These are phyloP conservation scores for Setomelanomma holmii DNA, from an alignment of 2,329 filamentous ascomycete species.

Conservation along the genomic window DNA sequence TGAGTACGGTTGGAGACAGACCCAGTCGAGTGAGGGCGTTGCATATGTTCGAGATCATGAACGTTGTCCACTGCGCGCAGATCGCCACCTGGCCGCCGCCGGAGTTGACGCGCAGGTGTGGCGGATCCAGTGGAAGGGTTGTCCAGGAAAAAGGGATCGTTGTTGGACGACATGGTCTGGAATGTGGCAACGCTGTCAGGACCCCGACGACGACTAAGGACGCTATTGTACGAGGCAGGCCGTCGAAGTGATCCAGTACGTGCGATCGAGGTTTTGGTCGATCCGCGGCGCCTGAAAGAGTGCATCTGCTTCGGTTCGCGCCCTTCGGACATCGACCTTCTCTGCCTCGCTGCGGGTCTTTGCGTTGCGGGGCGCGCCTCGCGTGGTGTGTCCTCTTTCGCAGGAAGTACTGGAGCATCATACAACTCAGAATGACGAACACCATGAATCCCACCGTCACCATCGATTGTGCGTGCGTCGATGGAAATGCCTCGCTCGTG, in stretches of 20 bases:
- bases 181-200: constrained; percentile 67
- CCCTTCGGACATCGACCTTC: constrained; percentile 41
- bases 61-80: constrained; percentile 56
- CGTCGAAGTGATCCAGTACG: constrained; percentile 56
- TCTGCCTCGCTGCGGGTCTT: constrained; percentile 24
- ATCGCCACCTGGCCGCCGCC: constrained; percentile 58
- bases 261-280: constrained; percentile 36
- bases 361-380: constrained; percentile 26
- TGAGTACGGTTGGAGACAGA: constrained; percentile 55
- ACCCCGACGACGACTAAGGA: constrained; percentile 58
- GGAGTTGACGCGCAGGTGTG: constrained; percentile 48
- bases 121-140: constrained; percentile 28
- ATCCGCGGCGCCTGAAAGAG: constrained; percentile 44
- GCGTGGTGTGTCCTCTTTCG: constrained; percentile 21
- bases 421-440: constrained; percentile 29
- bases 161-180: constrained; percentile 50
- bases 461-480: constrained; percentile 22
- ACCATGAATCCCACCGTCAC: constrained; percentile 15
- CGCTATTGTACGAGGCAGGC: constrained; percentile 68
- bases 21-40: constrained; percentile 57
- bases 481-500: constrained; percentile 24
- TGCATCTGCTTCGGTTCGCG: constrained; percentile 41
- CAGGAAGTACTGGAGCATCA: constrained; percentile 16
- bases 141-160: constrained; percentile 50
- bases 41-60: constrained; percentile 52